Base-by-base conservation (phyloP, 352 stramenopile species). In the Pythium sp. region DNA sequence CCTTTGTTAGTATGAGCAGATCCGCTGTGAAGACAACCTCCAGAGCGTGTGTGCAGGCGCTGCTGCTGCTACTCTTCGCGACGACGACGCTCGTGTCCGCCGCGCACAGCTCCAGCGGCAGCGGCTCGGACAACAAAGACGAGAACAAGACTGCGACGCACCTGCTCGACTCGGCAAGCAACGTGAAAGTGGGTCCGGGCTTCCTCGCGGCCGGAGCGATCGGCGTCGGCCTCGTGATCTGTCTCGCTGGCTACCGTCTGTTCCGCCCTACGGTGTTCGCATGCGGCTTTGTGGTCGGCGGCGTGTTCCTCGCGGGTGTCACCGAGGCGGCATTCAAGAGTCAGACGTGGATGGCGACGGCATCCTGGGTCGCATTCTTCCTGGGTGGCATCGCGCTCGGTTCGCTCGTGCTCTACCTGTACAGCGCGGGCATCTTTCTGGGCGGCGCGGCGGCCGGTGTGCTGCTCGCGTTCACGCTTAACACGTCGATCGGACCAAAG, bases 341-440 rank as follows among this genome's bases (percentile, higher is more conserved):
- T 12, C 55, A 67, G 24, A 28, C 69, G 62, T 83, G 68, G 68
- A 81, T 86, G 60, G 75, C 62, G 6, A 76, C 73, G 7, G 77
- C 73, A 15, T 85, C 76, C n/a, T 86, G 79, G 77, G 73, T 87
- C 47, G 76, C 73, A 12, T 87, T 87, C 59, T 66, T 84, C 12
- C 67, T 75, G 7, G 78, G 73, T 11, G 80, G 80, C 7, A 49
- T 76, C 22, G 70, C 84, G 43, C 67, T 70, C 3, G 78, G 72
- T 5, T 70, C 60, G 12, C 65, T 86, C 51, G 72, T 74, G 32
- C 28, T 84, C 18, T 73, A 74, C 66, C 59, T 87, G 3, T 87
- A 87, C 74, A 82, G 73, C 54, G 72, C 77, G 2, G 76, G 80
- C 12, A 68, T 87, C 30, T 86, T 86, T 34, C 36, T 82, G 32